These are phyloP conservation scores for Spathaspora girioi DNA, from an alignment of 805 yeast genomes.

Conservation along the genomic window DNA sequence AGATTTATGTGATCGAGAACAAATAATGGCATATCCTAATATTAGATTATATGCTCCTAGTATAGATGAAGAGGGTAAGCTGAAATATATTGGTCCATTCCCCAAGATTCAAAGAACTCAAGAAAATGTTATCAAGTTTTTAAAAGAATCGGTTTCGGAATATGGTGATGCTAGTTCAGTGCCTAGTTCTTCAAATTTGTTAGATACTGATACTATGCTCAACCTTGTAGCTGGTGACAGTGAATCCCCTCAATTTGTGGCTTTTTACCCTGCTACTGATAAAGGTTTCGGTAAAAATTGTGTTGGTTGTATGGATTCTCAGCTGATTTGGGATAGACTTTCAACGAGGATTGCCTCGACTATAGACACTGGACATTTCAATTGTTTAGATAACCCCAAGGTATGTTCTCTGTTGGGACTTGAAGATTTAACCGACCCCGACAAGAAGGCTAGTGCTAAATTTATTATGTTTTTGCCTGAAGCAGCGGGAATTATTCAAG, in stretches of 20 bases:
- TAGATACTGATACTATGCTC: constrained; percentile 42
- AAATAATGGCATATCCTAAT: constrained; percentile 64
- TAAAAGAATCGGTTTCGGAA: constrained; percentile 51
- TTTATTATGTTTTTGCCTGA: constrained; percentile 54
- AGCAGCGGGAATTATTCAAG: constrained; percentile 41
- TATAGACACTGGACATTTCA: constrained; percentile 52
- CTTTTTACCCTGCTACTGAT: constrained; percentile 57
- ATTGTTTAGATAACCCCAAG: constrained; percentile 49
- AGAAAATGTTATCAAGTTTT: constrained; percentile 49
- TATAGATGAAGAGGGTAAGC: constrained; percentile 29
- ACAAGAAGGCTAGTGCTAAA: constrained; percentile 27
- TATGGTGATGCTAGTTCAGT: constrained; percentile 34
- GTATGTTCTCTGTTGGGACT: constrained; percentile 54
- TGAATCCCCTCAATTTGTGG: constrained; percentile 50
- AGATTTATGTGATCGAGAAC: constrained; percentile 73
- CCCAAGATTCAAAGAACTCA: constrained; percentile 47
- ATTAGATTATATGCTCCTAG: constrained; percentile 64
- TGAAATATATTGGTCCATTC: constrained; percentile 36
- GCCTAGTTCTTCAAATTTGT: constrained; percentile 36
- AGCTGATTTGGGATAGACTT: constrained; percentile 55
- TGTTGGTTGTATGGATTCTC: constrained; percentile 47
- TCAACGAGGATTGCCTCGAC: constrained; percentile 43
- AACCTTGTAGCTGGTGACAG: constrained; percentile 49
- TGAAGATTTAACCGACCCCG: constrained; percentile 20
- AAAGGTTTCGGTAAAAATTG: constrained; percentile 34